Percentiles rank a stretch among this genome's conserved stretches.
Evolutionary conservation across 441 rosid genomes (phyloP).

Genomic region (Populus tomentosa): DNA sequence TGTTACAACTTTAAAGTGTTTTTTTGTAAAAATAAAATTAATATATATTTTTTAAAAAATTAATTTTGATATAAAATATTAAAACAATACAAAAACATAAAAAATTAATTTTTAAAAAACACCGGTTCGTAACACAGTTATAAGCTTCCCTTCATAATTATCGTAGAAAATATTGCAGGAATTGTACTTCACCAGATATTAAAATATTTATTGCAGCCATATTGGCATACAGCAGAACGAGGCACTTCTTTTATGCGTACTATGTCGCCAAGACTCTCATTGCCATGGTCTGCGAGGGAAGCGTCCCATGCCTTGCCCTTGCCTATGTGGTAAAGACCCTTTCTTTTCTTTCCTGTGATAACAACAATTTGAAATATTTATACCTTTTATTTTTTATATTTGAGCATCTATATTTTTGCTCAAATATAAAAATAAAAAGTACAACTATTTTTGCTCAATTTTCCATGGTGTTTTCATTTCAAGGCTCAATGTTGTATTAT

Average conservation of each 20-base stretch:
- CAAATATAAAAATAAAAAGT: neutral
- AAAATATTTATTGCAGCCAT: conserved; percentile 33
- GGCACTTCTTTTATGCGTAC: conserved; percentile 57
- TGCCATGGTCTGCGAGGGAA: conserved; percentile 76
- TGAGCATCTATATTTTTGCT: no score
- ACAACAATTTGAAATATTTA: no score
- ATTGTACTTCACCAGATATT: neutral
- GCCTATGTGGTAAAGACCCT: conserved; percentile 65
- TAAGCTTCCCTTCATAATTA: no score
- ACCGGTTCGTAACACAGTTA: no score
- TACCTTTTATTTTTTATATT: no score
- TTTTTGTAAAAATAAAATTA: no score
- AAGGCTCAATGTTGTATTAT: no score
- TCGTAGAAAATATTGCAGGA: neutral
- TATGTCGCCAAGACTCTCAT: conserved; percentile 59
- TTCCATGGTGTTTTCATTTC: neutral
- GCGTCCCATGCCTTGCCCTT: conserved; percentile 70
- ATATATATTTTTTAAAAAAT: no score
- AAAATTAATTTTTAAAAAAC: no score
- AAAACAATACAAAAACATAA: no score
- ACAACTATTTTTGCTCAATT: neutral
- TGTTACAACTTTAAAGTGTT: no score
- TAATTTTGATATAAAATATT: no score
- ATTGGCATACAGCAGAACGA: conserved; percentile 73
- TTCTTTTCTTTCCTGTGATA: neutral